Conservation (phyloP, 345 rosid genomes). For the Odontarrhena argentea region DNA sequence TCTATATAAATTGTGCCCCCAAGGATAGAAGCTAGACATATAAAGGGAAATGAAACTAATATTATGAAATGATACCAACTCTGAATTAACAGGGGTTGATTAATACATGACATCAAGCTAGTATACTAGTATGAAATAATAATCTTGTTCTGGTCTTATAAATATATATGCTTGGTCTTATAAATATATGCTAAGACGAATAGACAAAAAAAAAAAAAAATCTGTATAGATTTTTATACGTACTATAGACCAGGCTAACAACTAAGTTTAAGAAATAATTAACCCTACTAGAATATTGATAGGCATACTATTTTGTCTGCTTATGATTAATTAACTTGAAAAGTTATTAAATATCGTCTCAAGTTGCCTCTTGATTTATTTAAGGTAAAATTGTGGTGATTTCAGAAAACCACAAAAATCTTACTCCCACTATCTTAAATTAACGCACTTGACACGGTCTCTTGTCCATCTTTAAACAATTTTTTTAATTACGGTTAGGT, state of each 20-base stretch:
- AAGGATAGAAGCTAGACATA: too few species aligned
- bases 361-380: conserved; percentile 4
- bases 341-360: conserved; percentile 7
- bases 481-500: conserved; percentile 11
- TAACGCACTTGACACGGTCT: conserved; percentile 1
- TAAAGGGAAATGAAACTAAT: too few species aligned
- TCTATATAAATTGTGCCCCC: too few species aligned
- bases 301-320: conserved; percentile 12
- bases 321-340: conserved; percentile 13
- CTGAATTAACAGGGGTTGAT: background rate
- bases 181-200: background rate
- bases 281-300: conserved; percentile 22
- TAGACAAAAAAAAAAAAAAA: background rate
- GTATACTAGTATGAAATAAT: conserved; percentile 8
- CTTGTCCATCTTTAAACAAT: background rate
- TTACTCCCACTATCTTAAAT: background rate
- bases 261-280: background rate
- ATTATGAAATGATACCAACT: too few species aligned
- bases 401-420: background rate
- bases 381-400: background rate
- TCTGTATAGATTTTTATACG: conserved; percentile 8
- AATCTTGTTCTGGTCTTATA: conserved; percentile 1
- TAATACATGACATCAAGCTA: conserved; percentile 6
- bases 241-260: conserved; percentile 14
- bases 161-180: background rate